Conservation (phyloP, 73 alveolate species). For the Paramecium octaurelia region DNA sequence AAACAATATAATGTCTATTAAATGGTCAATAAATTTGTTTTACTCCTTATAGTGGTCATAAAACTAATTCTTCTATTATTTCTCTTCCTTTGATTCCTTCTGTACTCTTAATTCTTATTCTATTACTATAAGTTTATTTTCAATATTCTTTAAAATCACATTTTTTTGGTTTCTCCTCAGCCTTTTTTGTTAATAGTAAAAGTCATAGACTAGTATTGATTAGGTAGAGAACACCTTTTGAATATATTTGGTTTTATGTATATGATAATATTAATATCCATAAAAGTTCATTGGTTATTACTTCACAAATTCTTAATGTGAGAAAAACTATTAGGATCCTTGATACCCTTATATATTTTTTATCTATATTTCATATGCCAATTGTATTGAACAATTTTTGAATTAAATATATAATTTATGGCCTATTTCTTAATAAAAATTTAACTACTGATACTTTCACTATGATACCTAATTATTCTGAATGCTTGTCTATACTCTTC, state of each 20-base stretch:
- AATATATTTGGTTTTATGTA: neutral
- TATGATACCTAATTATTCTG: neutral
- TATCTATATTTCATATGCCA: slow-evolving; percentile 47
- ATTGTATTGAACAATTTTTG: neutral
- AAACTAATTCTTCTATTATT: too few relatives aligned
- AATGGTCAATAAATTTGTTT: too few relatives aligned
- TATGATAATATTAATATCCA: neutral
- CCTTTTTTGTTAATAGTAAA: too few relatives aligned
- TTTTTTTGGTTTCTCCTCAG: too few relatives aligned
- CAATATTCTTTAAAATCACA: too few relatives aligned
- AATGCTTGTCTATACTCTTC: neutral
- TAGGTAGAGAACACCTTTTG: neutral
- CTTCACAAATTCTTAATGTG: slow-evolving; percentile 13
- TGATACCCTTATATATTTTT: neutral
- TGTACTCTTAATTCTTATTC: too few relatives aligned
- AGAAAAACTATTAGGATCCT: neutral
- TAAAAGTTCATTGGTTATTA: neutral
- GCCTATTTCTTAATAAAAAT: slow-evolving; percentile 12
- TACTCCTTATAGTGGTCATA: too few relatives aligned
- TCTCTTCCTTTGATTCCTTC: too few relatives aligned
- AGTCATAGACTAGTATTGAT: too few relatives aligned
- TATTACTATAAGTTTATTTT: too few relatives aligned
- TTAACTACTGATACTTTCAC: neutral
- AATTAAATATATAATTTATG: neutral
- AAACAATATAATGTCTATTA: too few relatives aligned